Evolutionary conservation across 2,329 filamentous ascomycete genomes (phyloP).

Genomic region (Penicillium hordei): DNA sequence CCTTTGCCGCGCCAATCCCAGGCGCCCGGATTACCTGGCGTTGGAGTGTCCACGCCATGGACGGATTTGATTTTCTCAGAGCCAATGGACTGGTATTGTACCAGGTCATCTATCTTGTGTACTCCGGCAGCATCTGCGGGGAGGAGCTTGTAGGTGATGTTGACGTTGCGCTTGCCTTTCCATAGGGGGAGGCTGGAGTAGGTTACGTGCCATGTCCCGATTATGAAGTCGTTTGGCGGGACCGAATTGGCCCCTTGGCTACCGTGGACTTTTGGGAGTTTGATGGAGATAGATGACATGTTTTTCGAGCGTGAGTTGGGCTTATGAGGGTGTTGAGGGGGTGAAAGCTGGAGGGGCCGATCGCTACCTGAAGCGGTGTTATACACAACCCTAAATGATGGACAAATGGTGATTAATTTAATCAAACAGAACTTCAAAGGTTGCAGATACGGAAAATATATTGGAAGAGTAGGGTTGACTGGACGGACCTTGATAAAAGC

Average conservation of each 20-base stretch:
- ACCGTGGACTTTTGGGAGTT: not conserved
- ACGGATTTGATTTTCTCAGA: conserved; percentile 20
- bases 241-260: not conserved
- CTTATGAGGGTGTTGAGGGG: not conserved
- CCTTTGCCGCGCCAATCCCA: conserved; percentile 81
- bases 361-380: not conserved
- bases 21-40: conserved; percentile 33
- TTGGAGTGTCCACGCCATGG: conserved; percentile 20
- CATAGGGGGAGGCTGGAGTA: conserved; percentile 25
- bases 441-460: too few species aligned
- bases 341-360: not conserved
- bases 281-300: not conserved
- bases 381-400: too few species aligned
- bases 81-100: conserved; percentile 17
- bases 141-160: conserved; percentile 21
- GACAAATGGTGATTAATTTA: too few species aligned
- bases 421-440: too few species aligned
- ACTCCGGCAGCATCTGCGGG: conserved; percentile 5
- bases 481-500: too few species aligned
- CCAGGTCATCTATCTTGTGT: conserved; percentile 21
- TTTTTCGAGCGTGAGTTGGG: not conserved
- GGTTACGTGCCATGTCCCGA: conserved; percentile 27
- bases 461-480: too few species aligned
- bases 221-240: conserved; percentile 18
- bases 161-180: conserved; percentile 27